Evolutionary conservation across 2,329 filamentous ascomycete species (phyloP).

Genomic region (Exophiala lecanii-corni): DNA sequence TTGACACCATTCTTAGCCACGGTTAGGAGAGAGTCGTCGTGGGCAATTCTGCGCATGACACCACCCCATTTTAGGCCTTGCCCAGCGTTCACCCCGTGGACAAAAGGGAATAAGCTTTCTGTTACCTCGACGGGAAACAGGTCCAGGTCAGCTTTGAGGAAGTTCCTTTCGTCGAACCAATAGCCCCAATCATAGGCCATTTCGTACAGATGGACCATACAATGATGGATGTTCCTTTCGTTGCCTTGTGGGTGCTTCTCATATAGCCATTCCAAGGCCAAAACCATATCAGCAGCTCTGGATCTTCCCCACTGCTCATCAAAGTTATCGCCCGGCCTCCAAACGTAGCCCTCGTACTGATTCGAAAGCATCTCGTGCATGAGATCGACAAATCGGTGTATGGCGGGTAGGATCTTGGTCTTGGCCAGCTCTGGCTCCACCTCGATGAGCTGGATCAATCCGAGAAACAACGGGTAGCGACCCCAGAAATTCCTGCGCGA

Average conservation of each 20-base stretch:
- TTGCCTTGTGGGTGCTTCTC: constrained; percentile 41
- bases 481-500: constrained; percentile 50
- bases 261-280: constrained; percentile 47
- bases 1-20: constrained; percentile 42
- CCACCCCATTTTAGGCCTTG: constrained; percentile 46
- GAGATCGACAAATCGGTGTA: constrained; percentile 48
- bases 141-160: constrained; percentile 36
- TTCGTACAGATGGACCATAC: constrained; percentile 41
- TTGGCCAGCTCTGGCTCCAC: constrained; percentile 48
- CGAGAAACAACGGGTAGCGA: constrained; percentile 48
- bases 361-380: constrained; percentile 53
- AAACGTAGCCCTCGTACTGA: constrained; percentile 49
- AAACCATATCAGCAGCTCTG: constrained; percentile 41
- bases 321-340: constrained; percentile 41
- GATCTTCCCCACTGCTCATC: constrained; percentile 39
- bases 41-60: constrained; percentile 43
- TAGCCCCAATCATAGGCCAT: constrained; percentile 38
- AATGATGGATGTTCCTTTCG: constrained; percentile 35
- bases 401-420: constrained; percentile 43
- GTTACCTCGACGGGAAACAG: constrained; percentile 31
- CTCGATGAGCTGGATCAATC: constrained; percentile 44
- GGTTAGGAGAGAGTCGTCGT: constrained; percentile 39
- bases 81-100: constrained; percentile 47
- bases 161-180: constrained; percentile 37
- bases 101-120: constrained; percentile 35